Base-by-base conservation (phyloP, 805 yeast species). In the Zygosaccharomyces pseudorouxii region DNA sequence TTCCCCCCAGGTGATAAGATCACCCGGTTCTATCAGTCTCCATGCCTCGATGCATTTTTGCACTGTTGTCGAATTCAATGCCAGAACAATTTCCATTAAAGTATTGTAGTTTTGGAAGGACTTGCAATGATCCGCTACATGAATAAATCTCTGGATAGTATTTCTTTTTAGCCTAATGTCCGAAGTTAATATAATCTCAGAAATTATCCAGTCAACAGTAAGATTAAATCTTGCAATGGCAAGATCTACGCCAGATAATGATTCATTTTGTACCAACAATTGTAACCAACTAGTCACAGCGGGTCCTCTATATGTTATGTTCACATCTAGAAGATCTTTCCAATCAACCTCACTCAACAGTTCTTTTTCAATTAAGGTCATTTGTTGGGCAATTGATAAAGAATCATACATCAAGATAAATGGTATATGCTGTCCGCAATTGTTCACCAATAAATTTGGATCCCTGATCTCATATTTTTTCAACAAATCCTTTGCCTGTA, bases 191-290 rank as follows among this genome's bases (percentile, higher is more conserved):
- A 89, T 65, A 47, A 93, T 79, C 69, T 92, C 97, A 0, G 96
- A 87, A 29, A 87, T 81, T 36, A 90, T 82, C 98, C 98, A 92
- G 58, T 87, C 88, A 5, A 87, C 90, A 71, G 87, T 82, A 50
- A 92, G 70, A 62, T 92, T 90, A 73, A 90, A 93, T 51, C 99
- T 73, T 0, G 95, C 77, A 35, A 89, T 82, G 10, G 88, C 89
- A 42, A 92, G 69, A 53, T 87, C 88, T 31, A 89, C 81, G 0
- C 97, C 97, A n/a, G 82, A 78, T 18, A 73, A 67, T 28, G 70
- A 63, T 56, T 71, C 70, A 56, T 79, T 77, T 63, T 81, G 79
- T 19, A 82, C 77, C 47, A 90, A 71, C 29, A 87, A 74, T 53
- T 81, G 84, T 23, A 89, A 69, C 99, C 99, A 93, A 58, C 93